Conservation (phyloP, 2,329 filamentous ascomycete species). For the Cadophora gregata region DNA sequence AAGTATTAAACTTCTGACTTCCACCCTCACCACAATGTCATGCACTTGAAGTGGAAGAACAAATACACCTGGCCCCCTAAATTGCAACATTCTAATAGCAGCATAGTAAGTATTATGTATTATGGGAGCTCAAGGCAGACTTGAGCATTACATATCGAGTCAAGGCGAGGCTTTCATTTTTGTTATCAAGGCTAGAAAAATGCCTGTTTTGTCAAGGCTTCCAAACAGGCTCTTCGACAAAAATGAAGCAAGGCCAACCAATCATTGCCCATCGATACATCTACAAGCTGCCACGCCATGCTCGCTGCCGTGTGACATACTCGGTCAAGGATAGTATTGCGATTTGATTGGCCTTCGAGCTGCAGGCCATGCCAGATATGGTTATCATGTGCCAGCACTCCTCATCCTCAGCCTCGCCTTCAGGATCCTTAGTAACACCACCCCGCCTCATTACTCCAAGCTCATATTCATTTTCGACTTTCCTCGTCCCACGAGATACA, state of each 20-base stretch:
- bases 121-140: neutral
- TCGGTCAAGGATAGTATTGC: neutral
- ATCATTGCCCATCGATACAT: neutral
- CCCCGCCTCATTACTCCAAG: neutral
- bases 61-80: too few relatives aligned
- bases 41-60: too few relatives aligned
- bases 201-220: neutral
- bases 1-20: too few relatives aligned
- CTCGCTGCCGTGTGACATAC: neutral
- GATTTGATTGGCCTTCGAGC: neutral
- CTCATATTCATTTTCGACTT: neutral
- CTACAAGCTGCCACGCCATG: neutral
- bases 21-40: too few relatives aligned
- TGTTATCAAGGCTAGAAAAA: neutral
- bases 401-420: constrained; percentile 9
- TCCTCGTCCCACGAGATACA: neutral
- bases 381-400: constrained; percentile 1
- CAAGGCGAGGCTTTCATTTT: neutral
- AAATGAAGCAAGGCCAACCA: neutral
- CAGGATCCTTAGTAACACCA: neutral
- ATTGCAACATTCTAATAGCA: too few relatives aligned
- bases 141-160: neutral
- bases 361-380: constrained; percentile 1
- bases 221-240: neutral
- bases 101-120: too few relatives aligned